Evolutionary conservation across 441 rosid genomes (phyloP).

Genomic region (Cnidoscolus chayamansa): DNA sequence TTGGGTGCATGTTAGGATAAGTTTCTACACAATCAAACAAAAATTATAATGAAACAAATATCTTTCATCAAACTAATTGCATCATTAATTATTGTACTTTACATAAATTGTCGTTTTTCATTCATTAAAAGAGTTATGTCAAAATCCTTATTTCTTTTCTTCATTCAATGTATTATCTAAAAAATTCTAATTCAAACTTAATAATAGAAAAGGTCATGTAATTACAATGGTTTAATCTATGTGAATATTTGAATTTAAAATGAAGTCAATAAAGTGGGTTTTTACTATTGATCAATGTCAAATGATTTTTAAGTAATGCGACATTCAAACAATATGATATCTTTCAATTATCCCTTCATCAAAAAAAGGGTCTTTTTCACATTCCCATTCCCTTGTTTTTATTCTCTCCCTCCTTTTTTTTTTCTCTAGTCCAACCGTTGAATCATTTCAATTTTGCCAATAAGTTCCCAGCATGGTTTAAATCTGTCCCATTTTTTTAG

Average conservation of each 20-base stretch:
- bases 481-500: background rate
- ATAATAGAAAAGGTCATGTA: background rate
- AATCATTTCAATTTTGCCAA: constrained; percentile 24
- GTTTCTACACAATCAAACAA: no score
- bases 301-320: constrained; percentile 14
- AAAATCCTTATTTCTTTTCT: no score
- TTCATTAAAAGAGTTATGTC: no score
- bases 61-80: no score
- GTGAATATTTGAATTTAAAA: background rate
- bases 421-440: constrained; percentile 12
- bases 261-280: constrained; percentile 16
- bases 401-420: no score
- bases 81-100: no score
- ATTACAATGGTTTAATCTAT: background rate
- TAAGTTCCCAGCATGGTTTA: background rate
- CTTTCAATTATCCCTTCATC: constrained; percentile 28
- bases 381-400: background rate
- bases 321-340: constrained; percentile 18
- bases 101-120: no score
- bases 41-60: no score
- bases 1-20: no score
- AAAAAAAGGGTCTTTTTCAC: constrained; percentile 10
- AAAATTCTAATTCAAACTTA: background rate
- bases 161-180: no score
- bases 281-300: constrained; percentile 18